These are phyloP conservation scores for Claviceps lovelessii DNA, from an alignment of 2,329 filamentous ascomycete species.

Conservation along the genomic window DNA sequence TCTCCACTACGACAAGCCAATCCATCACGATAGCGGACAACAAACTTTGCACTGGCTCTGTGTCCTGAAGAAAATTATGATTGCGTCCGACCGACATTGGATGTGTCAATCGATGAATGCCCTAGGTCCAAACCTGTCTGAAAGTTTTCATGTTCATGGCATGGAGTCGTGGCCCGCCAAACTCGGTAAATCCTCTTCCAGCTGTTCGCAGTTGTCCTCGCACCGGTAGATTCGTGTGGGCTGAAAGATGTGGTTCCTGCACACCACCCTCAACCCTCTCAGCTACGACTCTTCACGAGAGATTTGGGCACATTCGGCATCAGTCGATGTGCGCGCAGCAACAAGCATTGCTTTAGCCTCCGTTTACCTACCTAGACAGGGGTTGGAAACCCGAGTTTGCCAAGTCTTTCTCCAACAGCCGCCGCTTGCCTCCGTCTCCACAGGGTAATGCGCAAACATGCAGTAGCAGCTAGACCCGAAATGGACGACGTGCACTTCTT, in stretches of 20 bases:
- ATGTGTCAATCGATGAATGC: background rate
- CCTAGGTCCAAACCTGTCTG: background rate
- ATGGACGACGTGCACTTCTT: background rate
- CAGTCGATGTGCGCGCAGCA: background rate
- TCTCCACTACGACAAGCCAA: background rate
- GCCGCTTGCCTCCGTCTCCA: too few relatives aligned
- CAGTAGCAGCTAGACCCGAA: background rate
- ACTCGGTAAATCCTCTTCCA: background rate
- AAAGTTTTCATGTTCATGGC: background rate
- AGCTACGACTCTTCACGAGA: conserved; percentile 5
- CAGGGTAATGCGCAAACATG: background rate
- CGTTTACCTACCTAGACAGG: background rate
- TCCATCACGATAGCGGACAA: background rate
- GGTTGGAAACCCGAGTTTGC: background rate
- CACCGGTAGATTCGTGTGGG: conserved; percentile 13
- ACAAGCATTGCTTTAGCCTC: background rate
- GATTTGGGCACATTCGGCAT: background rate
- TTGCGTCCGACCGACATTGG: background rate
- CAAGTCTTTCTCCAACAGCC: too few relatives aligned
- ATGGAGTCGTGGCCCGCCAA: too few relatives aligned
- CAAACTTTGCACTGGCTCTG: background rate
- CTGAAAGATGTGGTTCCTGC: conserved; percentile 13
- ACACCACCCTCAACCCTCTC: conserved; percentile 13
- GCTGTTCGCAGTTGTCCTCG: background rate
- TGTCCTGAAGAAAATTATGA: background rate